Conservation (phyloP, 352 stramenopile genomes). For the Detonula confervacea region DNA sequence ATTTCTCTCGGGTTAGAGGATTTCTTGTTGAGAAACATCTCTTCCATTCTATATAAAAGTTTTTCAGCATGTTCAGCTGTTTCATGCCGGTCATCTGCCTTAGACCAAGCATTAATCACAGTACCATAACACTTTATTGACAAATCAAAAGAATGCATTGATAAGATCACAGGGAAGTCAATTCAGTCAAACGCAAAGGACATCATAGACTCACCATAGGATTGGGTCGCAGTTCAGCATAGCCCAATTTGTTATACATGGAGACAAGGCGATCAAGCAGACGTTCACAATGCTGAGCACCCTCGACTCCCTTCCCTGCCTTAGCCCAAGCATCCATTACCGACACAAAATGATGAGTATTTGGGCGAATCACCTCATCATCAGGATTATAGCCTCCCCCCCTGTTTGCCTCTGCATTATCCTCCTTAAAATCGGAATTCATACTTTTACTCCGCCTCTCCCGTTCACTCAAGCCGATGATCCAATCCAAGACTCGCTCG, state of each 20-base stretch:
- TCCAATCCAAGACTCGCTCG: slow-evolving; percentile 57
- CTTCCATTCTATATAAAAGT: slow-evolving; percentile 39
- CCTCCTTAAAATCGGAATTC: neutral
- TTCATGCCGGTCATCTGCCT: slow-evolving; percentile 38
- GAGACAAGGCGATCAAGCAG: slow-evolving; percentile 36
- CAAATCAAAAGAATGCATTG: neutral
- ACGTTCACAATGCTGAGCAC: slow-evolving; percentile 40
- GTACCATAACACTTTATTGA: slow-evolving; percentile 45
- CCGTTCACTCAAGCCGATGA: slow-evolving; percentile 46
- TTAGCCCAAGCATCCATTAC: slow-evolving; percentile 52
- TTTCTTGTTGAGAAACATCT: slow-evolving; percentile 34
- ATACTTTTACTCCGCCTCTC: slow-evolving; percentile 22
- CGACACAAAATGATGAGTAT: slow-evolving; percentile 40
- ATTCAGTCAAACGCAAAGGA: neutral
- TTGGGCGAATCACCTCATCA: slow-evolving; percentile 29
- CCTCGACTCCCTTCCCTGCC: slow-evolving; percentile 37
- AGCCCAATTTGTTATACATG: slow-evolving; percentile 43
- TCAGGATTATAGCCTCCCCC: slow-evolving; percentile 6
- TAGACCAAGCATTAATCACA: slow-evolving; percentile 55
- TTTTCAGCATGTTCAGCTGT: slow-evolving; percentile 47
- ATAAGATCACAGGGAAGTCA: neutral
- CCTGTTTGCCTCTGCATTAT: neutral
- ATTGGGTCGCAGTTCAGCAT: slow-evolving; percentile 32
- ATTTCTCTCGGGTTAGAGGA: slow-evolving; percentile 38
- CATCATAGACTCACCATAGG: slow-evolving; percentile 16